Base-by-base conservation (phyloP, 2,329 filamentous ascomycete species). In the Ophiostoma sp. region DNA sequence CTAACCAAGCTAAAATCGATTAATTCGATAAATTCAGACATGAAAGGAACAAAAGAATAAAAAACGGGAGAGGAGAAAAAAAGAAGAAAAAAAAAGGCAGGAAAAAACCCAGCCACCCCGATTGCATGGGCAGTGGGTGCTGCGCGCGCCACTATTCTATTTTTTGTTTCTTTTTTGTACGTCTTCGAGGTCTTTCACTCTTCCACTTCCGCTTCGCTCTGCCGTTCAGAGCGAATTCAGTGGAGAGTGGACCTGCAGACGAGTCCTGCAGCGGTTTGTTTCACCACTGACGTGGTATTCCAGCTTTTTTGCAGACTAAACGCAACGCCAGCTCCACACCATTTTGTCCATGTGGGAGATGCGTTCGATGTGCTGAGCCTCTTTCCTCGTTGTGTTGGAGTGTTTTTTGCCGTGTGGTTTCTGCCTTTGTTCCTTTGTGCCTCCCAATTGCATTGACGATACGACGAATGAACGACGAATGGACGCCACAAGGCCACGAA, bases 261-360 rank as follows among this genome's bases (percentile, higher is more conserved):
- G 36, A 64, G 36, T 64, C 36, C 31, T 63, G 36, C 61, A 45
- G 42, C 63, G 39, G 63, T 8, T 68, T 68, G 63, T 68, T 68
- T 68, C 63, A 68, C 63, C 63, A 68, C 63, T 68, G 63, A 68
- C 63, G 25, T 68, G 63, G 39, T 68, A 45, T 68, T 68, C 42
- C 42, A 50, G 22, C 63, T 68, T 48, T 68, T 68, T 50, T 11
- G 22, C 42, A 50, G 42, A 15, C 42, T n/a, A 55, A 28, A 52
- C 63, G 48, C n/a, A n/a, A 28, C 6, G 4, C 12, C 25, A 11
- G 63, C 39, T 8, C 42, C 42, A 68, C 36, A 28, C 19, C 19
- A 22, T 33, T 39, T 25, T 63, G 59, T 22, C 59, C 33, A 39
- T 63, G 33, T 39, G 33, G 33, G 39, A 22, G 33, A 9, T 17